phyloP scores from a whole-genome alignment of 805 yeast genomes.

The Saccharomycopsis fermentans region DNA sequence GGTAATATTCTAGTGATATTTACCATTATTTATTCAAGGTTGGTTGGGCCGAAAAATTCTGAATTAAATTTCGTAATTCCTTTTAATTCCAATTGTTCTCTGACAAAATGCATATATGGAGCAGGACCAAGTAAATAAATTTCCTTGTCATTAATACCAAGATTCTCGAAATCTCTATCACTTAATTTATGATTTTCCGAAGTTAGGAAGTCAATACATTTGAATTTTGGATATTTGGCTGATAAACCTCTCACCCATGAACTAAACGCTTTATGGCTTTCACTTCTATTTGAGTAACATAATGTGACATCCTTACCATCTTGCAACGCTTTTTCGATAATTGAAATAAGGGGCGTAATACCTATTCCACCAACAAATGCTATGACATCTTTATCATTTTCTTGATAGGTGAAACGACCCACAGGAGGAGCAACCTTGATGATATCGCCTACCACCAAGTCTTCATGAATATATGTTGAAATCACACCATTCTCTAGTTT shows the following conservation, averaged over 20 bases:
- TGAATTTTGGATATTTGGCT: not conserved
- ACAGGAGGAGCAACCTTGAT: slow-evolving; percentile 42
- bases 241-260: not conserved
- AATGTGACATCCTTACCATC: not conserved
- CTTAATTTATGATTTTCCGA: not conserved
- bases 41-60: slow-evolving; percentile 10
- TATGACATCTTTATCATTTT: slow-evolving; percentile 28
- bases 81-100: not conserved
- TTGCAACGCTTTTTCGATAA: slow-evolving; percentile 28
- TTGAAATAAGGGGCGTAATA: slow-evolving; percentile 52
- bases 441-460: slow-evolving; percentile 3
- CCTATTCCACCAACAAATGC: slow-evolving; percentile 58
- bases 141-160: not conserved
- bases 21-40: not conserved
- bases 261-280: not conserved
- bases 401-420: slow-evolving; percentile 37
- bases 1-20: too few species aligned
- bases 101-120: slow-evolving; percentile 5
- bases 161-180: not conserved
- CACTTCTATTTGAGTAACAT: slow-evolving; percentile 4
- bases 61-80: not conserved
- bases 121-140: slow-evolving; percentile 5
- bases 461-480: slow-evolving; percentile 40
- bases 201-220: not conserved
- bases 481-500: slow-evolving; percentile 37